Percentiles rank a stretch among this genome's conserved stretches.
Conservation (phyloP, 1,284 basidiomycete genomes). For the Trametes hirsuta region DNA sequence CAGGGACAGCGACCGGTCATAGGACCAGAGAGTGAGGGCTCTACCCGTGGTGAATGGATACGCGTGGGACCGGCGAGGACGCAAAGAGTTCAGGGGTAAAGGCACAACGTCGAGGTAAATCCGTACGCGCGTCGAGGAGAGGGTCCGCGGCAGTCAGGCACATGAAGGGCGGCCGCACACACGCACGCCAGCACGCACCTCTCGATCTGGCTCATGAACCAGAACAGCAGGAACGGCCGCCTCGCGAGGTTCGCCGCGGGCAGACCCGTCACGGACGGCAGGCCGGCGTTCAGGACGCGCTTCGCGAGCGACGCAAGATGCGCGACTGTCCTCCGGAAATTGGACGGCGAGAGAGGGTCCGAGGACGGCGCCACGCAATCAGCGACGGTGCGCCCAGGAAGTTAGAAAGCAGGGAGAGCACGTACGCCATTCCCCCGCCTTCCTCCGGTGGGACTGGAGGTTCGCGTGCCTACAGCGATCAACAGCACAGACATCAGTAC, state of each 20-base stretch:
- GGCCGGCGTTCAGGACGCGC: constrained; percentile 54
- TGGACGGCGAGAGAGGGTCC: not conserved
- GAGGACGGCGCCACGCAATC: constrained; percentile 5
- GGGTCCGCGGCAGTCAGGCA: constrained; percentile 14
- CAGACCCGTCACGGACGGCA: constrained; percentile 67
- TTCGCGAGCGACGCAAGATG: constrained; percentile 67
- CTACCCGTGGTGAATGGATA: constrained; percentile 37
- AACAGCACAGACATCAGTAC: constrained; percentile 24
- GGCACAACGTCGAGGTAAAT: constrained; percentile 4
- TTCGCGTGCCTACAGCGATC: constrained; percentile 46
- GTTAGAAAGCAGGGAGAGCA: constrained; percentile 23
- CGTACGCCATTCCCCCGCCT: constrained; percentile 78
- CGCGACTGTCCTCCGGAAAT: constrained; percentile 46
- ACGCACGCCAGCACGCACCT: constrained; percentile 46
- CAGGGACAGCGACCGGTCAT: constrained; percentile 59
- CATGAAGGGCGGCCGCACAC: constrained; percentile 1
- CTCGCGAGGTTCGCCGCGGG: constrained; percentile 45
- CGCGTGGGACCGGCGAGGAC: constrained; percentile 4
- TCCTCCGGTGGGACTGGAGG: constrained; percentile 59
- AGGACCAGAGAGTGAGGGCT: constrained; percentile 62
- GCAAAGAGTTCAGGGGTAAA: not conserved
- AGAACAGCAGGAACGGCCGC: constrained; percentile 73
- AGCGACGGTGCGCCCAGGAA: constrained; percentile 3
- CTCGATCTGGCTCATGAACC: constrained; percentile 76
- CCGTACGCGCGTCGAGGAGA: not conserved